Percentiles rank a stretch among this genome's conserved stretches.
phyloP scores from a whole-genome alignment of 176 grass and related monocot species.

The Canna indica region DNA sequence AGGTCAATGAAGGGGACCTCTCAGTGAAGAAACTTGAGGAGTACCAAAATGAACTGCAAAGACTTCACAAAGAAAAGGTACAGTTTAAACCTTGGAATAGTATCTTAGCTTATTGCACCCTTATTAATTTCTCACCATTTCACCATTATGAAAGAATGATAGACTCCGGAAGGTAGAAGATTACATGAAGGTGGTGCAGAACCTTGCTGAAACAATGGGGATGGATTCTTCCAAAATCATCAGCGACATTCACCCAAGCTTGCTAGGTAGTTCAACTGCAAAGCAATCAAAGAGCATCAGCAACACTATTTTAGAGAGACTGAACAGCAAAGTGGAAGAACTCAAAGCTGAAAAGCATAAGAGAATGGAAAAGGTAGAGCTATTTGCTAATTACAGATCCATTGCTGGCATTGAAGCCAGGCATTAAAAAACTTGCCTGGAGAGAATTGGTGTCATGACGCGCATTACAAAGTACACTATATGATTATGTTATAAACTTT shows the following conservation, averaged over 20 bases:
- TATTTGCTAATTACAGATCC: slow-evolving; percentile 17
- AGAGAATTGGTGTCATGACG: neutral
- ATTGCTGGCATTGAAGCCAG: slow-evolving; percentile 3
- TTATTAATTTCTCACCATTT: slow-evolving; percentile 21
- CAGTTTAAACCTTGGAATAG: neutral
- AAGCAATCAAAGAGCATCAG: slow-evolving; percentile 75
- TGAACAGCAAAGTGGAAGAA: slow-evolving; percentile 59
- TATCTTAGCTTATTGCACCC: neutral
- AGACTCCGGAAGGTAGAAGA: slow-evolving; percentile 81
- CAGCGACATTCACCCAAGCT: slow-evolving; percentile 63
- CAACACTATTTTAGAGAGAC: slow-evolving; percentile 65
- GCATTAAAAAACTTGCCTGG: slow-evolving; percentile 3
- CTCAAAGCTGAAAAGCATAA: slow-evolving; percentile 75
- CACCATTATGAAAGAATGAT: slow-evolving; percentile 41
- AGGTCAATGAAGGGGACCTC: slow-evolving; percentile 73
- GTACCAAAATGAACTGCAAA: slow-evolving; percentile 58
- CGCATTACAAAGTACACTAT: neutral
- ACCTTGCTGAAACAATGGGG: slow-evolving; percentile 62
- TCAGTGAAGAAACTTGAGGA: slow-evolving; percentile 87
- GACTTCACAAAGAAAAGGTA: slow-evolving; percentile 88
- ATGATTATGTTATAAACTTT: neutral
- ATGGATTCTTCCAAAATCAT: slow-evolving; percentile 74
- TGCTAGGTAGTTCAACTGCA: slow-evolving; percentile 43
- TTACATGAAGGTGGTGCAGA: slow-evolving; percentile 56
- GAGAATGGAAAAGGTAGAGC: slow-evolving; percentile 79